phyloP scores from a whole-genome alignment of 2,329 filamentous ascomycete genomes.

The Ascochyta koolunga region DNA sequence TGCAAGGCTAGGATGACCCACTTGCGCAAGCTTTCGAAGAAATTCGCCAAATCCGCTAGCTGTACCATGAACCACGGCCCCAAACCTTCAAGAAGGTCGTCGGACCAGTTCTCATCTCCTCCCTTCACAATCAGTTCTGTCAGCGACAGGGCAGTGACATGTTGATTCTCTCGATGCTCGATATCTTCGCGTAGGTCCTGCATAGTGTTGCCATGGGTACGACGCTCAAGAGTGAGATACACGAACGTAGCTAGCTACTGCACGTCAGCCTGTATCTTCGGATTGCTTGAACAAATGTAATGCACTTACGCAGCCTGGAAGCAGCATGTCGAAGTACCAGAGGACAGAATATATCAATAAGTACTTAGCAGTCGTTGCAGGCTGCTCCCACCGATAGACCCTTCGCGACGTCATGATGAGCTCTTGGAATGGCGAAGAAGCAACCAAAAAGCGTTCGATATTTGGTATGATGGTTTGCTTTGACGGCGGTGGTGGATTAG shows the following conservation, averaged over 20 bases:
- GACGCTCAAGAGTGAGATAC: constrained; percentile 33
- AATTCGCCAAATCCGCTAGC: constrained; percentile 43
- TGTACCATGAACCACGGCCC: constrained; percentile 47
- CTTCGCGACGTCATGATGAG: constrained; percentile 42
- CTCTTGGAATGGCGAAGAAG: constrained; percentile 46
- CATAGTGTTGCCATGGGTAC: constrained; percentile 25
- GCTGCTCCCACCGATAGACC: constrained; percentile 48
- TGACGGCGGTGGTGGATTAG: constrained; percentile 35
- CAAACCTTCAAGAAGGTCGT: constrained; percentile 30
- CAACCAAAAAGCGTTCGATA: constrained; percentile 47
- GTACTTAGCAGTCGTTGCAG: constrained; percentile 38
- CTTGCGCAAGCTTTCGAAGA: constrained; percentile 45
- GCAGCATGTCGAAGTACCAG: constrained; percentile 35
- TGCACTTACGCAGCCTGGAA: constrained; percentile 35
- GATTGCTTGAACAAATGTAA: background rate
- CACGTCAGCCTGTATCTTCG: background rate
- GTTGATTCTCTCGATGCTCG: constrained; percentile 39
- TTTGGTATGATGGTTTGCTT: constrained; percentile 44
- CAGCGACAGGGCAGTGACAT: constrained; percentile 37
- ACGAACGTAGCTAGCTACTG: constrained; percentile 27
- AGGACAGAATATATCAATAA: constrained; percentile 30
- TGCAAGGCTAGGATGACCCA: constrained; percentile 2
- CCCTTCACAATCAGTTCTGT: constrained; percentile 48
- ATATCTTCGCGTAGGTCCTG: constrained; percentile 40
- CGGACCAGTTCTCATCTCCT: constrained; percentile 46